A percentile compares a stretch with the other conserved stretches of the same genome.
Conservation (phyloP, 2,329 filamentous ascomycete genomes). For the Podosphaera aphanis region DNA sequence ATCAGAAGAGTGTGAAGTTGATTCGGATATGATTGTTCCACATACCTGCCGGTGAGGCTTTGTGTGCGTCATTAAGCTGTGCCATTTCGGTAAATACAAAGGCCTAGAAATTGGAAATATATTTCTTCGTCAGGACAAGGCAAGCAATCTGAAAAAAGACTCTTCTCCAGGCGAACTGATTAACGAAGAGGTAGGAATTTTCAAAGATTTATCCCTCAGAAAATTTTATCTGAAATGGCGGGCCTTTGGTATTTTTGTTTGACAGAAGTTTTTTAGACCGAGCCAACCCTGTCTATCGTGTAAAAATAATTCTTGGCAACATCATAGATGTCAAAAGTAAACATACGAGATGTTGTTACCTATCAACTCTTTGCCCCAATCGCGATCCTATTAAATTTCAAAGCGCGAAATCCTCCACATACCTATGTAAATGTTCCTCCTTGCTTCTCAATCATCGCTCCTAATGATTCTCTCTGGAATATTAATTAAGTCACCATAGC, state of each 20-base stretch:
- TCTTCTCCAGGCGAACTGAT: background rate
- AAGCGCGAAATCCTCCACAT: background rate
- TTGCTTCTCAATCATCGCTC: background rate
- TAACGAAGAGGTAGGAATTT: background rate
- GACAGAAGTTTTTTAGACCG: background rate
- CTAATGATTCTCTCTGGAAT: background rate
- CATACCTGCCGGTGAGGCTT: conserved; percentile 10
- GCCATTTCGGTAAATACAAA: conserved; percentile 10
- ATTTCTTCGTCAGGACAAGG: background rate
- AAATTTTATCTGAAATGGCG: no score
- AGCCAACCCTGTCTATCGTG: background rate
- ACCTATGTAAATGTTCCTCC: background rate
- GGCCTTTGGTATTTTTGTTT: background rate
- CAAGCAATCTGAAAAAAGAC: background rate
- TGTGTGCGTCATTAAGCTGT: conserved; percentile 13
- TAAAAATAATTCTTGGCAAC: background rate
- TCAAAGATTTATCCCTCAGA: background rate
- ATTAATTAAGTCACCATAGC: background rate
- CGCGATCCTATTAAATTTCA: background rate
- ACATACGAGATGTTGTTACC: background rate
- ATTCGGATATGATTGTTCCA: background rate
- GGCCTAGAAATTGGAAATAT: background rate
- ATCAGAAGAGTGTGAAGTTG: background rate
- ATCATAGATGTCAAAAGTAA: background rate
- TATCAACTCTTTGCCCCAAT: background rate